Evolutionary conservation across 305 asterid genomes (phyloP).

Genomic region (Withania somnifera): DNA sequence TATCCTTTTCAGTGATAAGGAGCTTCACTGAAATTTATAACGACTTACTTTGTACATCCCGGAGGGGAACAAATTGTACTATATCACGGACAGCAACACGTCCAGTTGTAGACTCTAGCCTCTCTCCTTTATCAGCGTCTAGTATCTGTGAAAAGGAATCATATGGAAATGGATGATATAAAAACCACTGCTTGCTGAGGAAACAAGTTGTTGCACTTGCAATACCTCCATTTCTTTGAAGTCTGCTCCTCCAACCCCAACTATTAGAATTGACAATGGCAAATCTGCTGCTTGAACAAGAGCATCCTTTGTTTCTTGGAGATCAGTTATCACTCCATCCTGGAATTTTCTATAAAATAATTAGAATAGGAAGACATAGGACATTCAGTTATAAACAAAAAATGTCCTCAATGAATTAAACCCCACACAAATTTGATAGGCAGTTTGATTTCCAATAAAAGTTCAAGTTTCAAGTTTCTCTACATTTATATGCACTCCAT

Average conservation of each 20-base stretch:
- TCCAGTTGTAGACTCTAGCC: constrained; percentile 81
- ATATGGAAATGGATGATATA: background rate
- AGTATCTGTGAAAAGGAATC: constrained; percentile 38
- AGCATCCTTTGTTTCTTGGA: constrained; percentile 95
- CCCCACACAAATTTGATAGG: background rate
- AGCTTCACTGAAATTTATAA: background rate
- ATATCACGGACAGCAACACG: constrained; percentile 93
- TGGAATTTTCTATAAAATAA: constrained; percentile 4
- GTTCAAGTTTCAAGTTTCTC: background rate
- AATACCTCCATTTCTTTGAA: constrained; percentile 97
- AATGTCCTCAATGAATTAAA: background rate
- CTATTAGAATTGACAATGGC: constrained; percentile 85
- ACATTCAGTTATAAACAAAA: background rate
- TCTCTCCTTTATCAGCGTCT: constrained; percentile 91
- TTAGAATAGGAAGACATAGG: background rate
- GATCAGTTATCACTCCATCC: constrained; percentile 99
- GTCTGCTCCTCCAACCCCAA: constrained; percentile 99
- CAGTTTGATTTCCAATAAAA: background rate
- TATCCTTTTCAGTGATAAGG: background rate
- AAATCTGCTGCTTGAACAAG: constrained; percentile 88
- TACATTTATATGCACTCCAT: background rate
- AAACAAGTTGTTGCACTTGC: background rate
- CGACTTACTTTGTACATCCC: constrained; percentile 73
- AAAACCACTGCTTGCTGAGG: background rate
- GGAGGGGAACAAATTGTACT: constrained; percentile 90